Conservation (phyloP, 805 yeast species). For the Saccharomycopsis fermentans region DNA sequence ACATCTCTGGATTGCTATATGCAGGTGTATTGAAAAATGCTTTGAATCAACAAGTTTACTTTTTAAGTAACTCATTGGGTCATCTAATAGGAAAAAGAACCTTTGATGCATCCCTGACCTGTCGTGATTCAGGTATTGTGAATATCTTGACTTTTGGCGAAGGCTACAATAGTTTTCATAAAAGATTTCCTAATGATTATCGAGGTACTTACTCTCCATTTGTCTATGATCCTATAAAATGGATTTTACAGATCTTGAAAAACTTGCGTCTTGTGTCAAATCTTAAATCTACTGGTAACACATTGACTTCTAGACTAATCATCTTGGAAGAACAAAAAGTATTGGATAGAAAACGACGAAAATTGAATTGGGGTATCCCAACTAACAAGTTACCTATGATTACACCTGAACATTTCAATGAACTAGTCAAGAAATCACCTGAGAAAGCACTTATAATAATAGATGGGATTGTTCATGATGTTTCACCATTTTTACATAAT, state of each 20-base stretch:
- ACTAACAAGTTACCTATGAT: conserved; percentile 68
- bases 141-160: conserved; percentile 76
- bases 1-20: conserved; percentile 63
- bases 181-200: conserved; percentile 89
- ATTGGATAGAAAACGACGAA: conserved; percentile 65
- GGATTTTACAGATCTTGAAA: conserved; percentile 52
- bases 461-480: conserved; percentile 87
- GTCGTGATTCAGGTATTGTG: conserved; percentile 44
- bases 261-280: conserved; percentile 48
- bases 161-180: conserved; percentile 88
- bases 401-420: conserved; percentile 42
- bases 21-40: conserved; percentile 70
- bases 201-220: conserved; percentile 63
- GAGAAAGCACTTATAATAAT: conserved; percentile 64
- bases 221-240: conserved; percentile 82
- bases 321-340: conserved; percentile 78
- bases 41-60: conserved; percentile 67
- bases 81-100: conserved; percentile 71
- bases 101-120: conserved; percentile 65
- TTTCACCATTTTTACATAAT: conserved; percentile 79
- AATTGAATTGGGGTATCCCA: conserved; percentile 90
- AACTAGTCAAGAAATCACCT: conserved; percentile 26
- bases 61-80: conserved; percentile 73
- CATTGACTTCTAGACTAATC: conserved; percentile 56
- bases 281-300: conserved; percentile 36